Base-by-base conservation (phyloP, 306 rosid genomes). In the Dicorynia guianensis region DNA sequence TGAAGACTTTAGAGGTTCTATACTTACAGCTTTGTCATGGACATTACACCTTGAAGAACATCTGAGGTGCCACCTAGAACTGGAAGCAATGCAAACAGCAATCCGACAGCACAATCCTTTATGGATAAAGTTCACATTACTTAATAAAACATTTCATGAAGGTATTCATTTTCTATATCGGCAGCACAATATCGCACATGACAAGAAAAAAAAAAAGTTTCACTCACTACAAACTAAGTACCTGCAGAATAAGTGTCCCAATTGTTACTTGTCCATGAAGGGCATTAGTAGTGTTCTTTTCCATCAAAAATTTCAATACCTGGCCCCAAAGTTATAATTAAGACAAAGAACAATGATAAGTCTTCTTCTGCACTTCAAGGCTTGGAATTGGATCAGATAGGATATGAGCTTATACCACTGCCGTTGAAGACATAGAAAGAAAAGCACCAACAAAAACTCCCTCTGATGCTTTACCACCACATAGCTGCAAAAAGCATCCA, bases 21-120 rank as follows among this genome's bases (percentile, higher is more conserved):
- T 80, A 83, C 97, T 85, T 84, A 96, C 99, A 85, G 85, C 85
- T 88, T 90, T 52, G 88, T 86, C 98, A 96, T 92, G 81, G 98
- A 96, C 65, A 96, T 79, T 76, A 92, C 79, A 80, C 99, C 99
- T 74, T 96, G 93, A 78, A 96, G 89, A 81, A 96, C 89, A 57
- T 98, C 99, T 42, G 98, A 92, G 77, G 96, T 90, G 58, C 97
- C 99, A 76, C 95, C 98, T 17, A 92, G 91, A 80, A 96, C 88
- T 5, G 99, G 99, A 85, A 96, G 99, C 86, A 96, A 76, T 52
- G 99, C 97, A 90, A 96, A 96, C 72, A 96, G 92, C 93, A 96
- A 91, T 63, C 99, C 99, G 62, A 92, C 99, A 55, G 99, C 92
- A 82, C 98, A 90, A 75, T 96, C 99, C 98, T 96, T 87, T 58